Base-by-base conservation (phyloP, 2,329 filamentous ascomycete species). In the Colletotrichum chrysophilum region DNA sequence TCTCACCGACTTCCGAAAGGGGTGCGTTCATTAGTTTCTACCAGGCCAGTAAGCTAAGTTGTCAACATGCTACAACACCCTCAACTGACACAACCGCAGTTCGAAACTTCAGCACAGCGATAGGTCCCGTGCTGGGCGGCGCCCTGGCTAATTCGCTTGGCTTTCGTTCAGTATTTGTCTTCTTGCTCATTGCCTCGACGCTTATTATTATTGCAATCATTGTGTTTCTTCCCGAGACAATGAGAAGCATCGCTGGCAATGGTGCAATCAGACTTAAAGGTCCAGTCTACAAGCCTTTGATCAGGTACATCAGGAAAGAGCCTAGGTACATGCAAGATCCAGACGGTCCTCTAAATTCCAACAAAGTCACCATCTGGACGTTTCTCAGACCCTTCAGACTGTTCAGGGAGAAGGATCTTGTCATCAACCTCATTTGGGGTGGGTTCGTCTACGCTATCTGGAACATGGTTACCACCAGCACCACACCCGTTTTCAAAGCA, bases 401-500 rank as follows among this genome's bases (percentile, higher is more conserved):
- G 48, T 79, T 89, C 13, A 66, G 74, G 7, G 84, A 88, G 48
- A 87, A 85, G 68, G 87, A 88, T 55, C 84, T 89, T 9, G 78
- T 86, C 21, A 79, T 85, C 18, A 85, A 84, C 7, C 77, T 89
- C 4, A 70, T 87, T 5, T 89, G 85, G 75, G 86, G 86, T 34
- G 82, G 82, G 8, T 73, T 82, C 12, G 68, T 80, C 62, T 80
- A 82, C 60, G 83, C 87, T 0, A 83, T 86, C 7, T 88, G 87
- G 86, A 88, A 84, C 36, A 89, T 89, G 87, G 85, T 89, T 3
- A 87, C 85, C 7, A 83, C 85, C 3, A 85, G 82, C 21, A 87
- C 86, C 3, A 85, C 86, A 0, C 78, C 79, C 1, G 64, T 85
- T 2, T 84, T 88, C 67, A 81, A 84, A 66, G 43, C 69, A 48